Percentiles rank a stretch among this genome's conserved stretches.
Conservation (phyloP, 2,329 filamentous ascomycete species). For the Cladosporium sp. region DNA sequence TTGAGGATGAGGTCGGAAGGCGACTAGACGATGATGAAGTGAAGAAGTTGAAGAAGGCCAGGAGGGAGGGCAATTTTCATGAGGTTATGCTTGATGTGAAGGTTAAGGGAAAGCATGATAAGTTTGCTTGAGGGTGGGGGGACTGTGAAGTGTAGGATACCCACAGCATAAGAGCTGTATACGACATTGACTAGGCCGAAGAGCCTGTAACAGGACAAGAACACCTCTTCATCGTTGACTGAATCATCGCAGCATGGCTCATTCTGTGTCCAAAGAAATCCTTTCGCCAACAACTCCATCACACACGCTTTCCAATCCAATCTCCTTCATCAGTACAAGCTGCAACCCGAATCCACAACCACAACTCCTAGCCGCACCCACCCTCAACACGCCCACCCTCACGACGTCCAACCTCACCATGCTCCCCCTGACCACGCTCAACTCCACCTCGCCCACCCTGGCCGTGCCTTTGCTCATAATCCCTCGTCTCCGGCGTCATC, state of each 20-base stretch:
- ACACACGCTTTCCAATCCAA: background rate
- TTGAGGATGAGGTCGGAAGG: constrained; percentile 29
- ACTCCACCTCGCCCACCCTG: too few species aligned
- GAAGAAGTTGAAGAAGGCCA: constrained; percentile 71
- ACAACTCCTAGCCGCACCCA: too few species aligned
- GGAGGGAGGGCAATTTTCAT: constrained; percentile 83
- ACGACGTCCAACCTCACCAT: too few species aligned
- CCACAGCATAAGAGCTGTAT: too few species aligned
- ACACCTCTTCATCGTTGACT: background rate
- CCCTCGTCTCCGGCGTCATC: too few species aligned
- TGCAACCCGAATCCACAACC: too few species aligned
- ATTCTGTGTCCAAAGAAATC: background rate
- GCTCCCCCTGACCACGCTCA: too few species aligned
- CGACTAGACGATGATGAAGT: constrained; percentile 69
- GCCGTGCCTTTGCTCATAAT: too few species aligned
- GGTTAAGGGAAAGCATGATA: constrained; percentile 90
- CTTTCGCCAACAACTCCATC: background rate
- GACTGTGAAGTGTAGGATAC: background rate
- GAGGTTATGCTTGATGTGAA: constrained; percentile 81
- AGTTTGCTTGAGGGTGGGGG: constrained; percentile 52
- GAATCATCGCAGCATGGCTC: background rate
- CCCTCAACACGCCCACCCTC: too few species aligned
- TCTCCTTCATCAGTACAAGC: too few species aligned
- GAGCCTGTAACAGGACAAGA: background rate
- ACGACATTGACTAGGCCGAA: background rate